Base-by-base conservation (phyloP, 2,329 filamentous ascomycete species). In the Ceratocystis cubensis region DNA sequence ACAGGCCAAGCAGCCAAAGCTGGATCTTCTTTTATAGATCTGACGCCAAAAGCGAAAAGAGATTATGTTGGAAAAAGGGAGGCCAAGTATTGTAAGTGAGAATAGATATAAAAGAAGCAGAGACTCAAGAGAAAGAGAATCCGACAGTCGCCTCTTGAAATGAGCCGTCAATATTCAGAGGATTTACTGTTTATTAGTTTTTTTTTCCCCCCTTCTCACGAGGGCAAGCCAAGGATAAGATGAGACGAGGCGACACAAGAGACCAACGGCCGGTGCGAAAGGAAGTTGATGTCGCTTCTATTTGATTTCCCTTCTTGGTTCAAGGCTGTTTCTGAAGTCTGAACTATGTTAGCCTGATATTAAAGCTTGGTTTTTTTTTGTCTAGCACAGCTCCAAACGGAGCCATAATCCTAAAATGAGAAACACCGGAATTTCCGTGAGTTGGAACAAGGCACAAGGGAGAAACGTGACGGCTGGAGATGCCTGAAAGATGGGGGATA, bases 401-500 rank as follows among this genome's bases (percentile, higher is more conserved):
- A 17, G 56, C 22, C 44, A 48, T 8, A 13, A 63, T 50, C 61
- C 61, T 37, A 2, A 22, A 37, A 50, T 5, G 70, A 68, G 46
- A 65, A 63, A 17, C n/a, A 10, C n/a, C 45, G 41, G 20, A 37
- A 17, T 10, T 45, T 15, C 0, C 7, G 8, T 37, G 56, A 57
- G n/a, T 15, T 37, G 41, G 22, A 62, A 62, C 22, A 53, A 28
- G 20, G 66, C 28, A n/a, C 30, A 56, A 65, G 6, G 8, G 56
- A 33, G 1, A 17, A 59, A 13, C 37, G 37, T 41, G 37, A 41
- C 37, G 13, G 10, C 37, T 8, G 28, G 25, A 6, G 53, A 30
- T n/a, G 5, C 28, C 28, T 30, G 13, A 57, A 33, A n/a, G 8
- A 37, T 30, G 4, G 1, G 48, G 48, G 33, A 30, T 37, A 6